Evolutionary conservation across 345 rosid species (phyloP), one percentile per base, ranked within the genome.

Genomic region (Dovyalis caffra): DNA sequence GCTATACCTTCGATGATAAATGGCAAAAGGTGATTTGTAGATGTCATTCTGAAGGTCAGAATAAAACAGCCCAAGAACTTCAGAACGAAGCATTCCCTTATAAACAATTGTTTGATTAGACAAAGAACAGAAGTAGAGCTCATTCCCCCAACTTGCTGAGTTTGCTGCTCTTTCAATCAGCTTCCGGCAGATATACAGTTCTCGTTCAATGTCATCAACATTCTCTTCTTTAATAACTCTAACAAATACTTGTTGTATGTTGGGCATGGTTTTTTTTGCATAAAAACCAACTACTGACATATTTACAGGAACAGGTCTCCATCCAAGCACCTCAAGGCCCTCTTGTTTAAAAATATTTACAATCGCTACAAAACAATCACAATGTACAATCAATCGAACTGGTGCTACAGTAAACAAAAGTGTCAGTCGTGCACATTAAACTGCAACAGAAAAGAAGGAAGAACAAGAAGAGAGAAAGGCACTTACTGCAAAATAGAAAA

Each of bases 61-160:
- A 76, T 93, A 95, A 83, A 90, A 93, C 80, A 91, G 70, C 74
- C 94, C 96, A 82, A 95, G 99, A 87, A 75, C 98, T 79, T 89
- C 94, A 12, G 99, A 93, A 35, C 99, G 93, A 84, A 93, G 97
- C 99, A 95, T 95, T 81, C 99, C 99, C 87, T 95, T 95, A 82
- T 95, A 95, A 58, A 95, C 97, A 74, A 95, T 78, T 12, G 99
- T 95, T 78, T 91, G 99, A 83, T 89, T 95, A 69, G 99, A 95
- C 49, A 95, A 70, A 75, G 99, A 95, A 81, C 99, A 95, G 70
- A 95, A 88, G 79, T 95, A 95, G 4, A 95, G 90, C 75, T 93
- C 96, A 65, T 16, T 84, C 80, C 97, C 99, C 98, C 99, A 95
- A 79, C 83, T 85, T 78, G 84, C 91, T 35, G 81, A 77, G 72